Evolutionary conservation across 768 basidiomycete genomes (phyloP).

Genomic region (Clathrus columnatus): DNA sequence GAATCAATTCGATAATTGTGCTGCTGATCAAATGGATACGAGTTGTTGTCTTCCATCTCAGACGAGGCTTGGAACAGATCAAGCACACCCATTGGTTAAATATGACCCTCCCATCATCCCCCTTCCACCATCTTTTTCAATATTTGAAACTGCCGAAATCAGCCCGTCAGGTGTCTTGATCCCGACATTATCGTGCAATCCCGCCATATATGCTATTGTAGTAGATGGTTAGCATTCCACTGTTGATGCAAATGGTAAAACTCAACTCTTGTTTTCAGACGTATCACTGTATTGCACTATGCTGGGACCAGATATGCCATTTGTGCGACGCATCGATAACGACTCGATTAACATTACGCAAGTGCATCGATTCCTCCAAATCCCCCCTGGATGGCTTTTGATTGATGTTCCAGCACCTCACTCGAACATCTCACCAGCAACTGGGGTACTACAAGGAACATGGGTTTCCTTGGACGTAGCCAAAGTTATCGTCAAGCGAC

Average conservation of each 20-base stretch:
- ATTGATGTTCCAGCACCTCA: slow-evolving; percentile 35
- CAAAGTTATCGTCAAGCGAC: slow-evolving; percentile 36
- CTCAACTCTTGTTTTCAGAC: slow-evolving; percentile 32
- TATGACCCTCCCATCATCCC: neutral
- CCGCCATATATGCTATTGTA: neutral
- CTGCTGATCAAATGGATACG: too few relatives aligned
- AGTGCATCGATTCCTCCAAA: slow-evolving; percentile 38
- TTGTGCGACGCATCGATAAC: slow-evolving; percentile 69
- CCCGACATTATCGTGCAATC: neutral
- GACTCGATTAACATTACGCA: slow-evolving; percentile 69
- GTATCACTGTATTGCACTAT: slow-evolving; percentile 68
- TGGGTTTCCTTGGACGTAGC: slow-evolving; percentile 63
- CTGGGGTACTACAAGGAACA: slow-evolving; percentile 45
- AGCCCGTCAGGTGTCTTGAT: neutral
- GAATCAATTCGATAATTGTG: neutral
- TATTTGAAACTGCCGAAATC: neutral
- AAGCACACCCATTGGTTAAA: neutral
- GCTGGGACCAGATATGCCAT: slow-evolving; percentile 38
- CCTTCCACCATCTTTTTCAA: neutral
- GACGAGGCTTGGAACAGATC: neutral
- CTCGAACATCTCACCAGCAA: slow-evolving; percentile 43
- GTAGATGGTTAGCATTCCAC: neutral
- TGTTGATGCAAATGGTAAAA: too few relatives aligned
- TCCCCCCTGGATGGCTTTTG: slow-evolving; percentile 26
- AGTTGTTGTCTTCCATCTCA: too few relatives aligned